Evolutionary conservation across 257 asterid genomes (phyloP), one percentile per base, ranked within the genome.

Genomic region (Verbena officinalis): DNA sequence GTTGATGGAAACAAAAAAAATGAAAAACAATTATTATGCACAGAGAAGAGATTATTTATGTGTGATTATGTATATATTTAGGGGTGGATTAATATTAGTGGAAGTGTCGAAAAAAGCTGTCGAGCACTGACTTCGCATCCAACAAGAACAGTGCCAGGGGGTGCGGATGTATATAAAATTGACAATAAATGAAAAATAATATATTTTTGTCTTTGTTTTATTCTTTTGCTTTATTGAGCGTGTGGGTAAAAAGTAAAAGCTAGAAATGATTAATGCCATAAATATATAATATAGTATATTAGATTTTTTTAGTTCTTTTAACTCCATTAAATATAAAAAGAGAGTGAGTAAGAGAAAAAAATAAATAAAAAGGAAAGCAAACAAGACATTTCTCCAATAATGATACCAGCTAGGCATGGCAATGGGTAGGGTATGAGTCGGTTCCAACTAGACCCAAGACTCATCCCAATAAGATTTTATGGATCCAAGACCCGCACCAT

Each of bases 91-190:
- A 49, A 45, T 65, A 50, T 42, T 54, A 67, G 74, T 65, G 77
- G 73, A 59, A 63, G 69, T 54, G 63, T 76, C 76, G 73, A 44
- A 64, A 74, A 78, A 84, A 64, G 87, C 84, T 73, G 86, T 59
- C 72, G 34, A 63, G 79, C 86, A 76, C 83, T 68, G 88, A 73
- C 73, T 67, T 55, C 74, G 77, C 77, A 65, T 53, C 74, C 63
- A 44, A 74, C 72, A 46, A 68, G 67, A 60, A 64, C 67, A 40
- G 57, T 6, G 22, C 15, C 70, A 13, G 50, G 70, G 48, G 51
- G 23, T 16, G 33, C 40, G 22, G 36, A 27, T 59, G 23, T 54
- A 42, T 45, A 44, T 30, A 7, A 30, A 30, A 30, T 2, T 30
- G 7, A 2, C 3, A 30, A 30, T 30, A 30, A 30, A 7, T 1